Evolutionary conservation across 139 green algal genomes (phyloP), one percentile per base, ranked within the genome.

Genomic region (Tetraselmis striata): DNA sequence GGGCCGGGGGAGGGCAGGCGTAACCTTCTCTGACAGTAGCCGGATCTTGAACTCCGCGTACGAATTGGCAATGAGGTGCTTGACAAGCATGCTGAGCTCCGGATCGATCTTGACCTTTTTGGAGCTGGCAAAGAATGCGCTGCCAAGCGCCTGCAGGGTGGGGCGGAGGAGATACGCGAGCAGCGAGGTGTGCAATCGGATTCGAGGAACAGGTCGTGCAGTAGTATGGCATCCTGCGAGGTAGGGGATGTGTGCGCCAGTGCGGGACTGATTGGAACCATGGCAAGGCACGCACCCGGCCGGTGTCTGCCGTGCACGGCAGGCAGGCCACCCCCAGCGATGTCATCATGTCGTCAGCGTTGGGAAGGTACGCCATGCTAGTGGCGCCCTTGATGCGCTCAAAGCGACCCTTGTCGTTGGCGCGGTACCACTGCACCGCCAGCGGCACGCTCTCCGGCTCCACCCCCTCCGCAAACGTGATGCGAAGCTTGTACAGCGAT

Each of bases 11-110:
- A 77, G n/a, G n/a, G n/a, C n/a, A n/a, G n/a, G n/a, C n/a, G 74
- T 29, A 77, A 77, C n/a, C 74, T 77, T 82, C 30, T 5, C 45
- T 25, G 45, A 67, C 45, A 75, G 32, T 24, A 82, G 23, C 22
- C 45, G 75, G 23, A 82, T 31, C n/a, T 59, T 82, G 27, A 82
- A 82, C 78, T 82, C 58, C 18, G 78, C 78, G 24, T 82, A 76
- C 5, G 32, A 22, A 28, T 82, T 59, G 78, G 31, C 31, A 25
- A 82, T 59, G 24, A 82, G 58, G 25, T 30, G 22, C 23, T 82
- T 82, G 2, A 82, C 78, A 2, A 82, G 23, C 28, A 30, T 28
- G 23, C 78, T 31, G 28, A 82, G 32, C 31, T 82, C 78, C 27
- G 78, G 78, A 29, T 82, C 78, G 28, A 82, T 59, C 78, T 82